Evolutionary conservation across 2,329 filamentous ascomycete genomes (phyloP), one percentile per base, ranked within the genome.

Genomic region (Dryadomyces quercus-mongolicae): DNA sequence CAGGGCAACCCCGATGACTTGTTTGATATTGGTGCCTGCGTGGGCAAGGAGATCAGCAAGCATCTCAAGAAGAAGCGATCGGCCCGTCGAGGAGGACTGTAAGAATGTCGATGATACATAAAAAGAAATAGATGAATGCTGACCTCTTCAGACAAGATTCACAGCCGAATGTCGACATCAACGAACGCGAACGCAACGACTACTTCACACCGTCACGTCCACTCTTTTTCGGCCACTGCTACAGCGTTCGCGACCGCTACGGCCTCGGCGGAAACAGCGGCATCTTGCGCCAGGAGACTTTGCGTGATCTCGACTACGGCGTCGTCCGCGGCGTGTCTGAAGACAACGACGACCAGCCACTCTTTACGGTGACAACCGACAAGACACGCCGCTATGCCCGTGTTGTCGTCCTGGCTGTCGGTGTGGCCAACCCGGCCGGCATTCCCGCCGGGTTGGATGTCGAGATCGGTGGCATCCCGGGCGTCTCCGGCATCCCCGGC

Each of bases 41-140:
- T 90, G 0, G 87, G 88, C 0, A 88, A 85, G 62, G 86, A 90
- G 62, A 67, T 90, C 55, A 90, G 85, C 70, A 92, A 92, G 69
- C 85, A 92, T 66, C 77, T 80, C 55, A 85, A 84, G 71, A 89
- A 88, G 73, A 80, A 81, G 65, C 69, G 67, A 4, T 44, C 49
- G 12, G 53, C 51, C 2, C 52, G 55, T 13, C 53, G 56, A 4
- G 51, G 53, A 10, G 57, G 57, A 2, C 12, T 58, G 73, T 74
- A 57, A 68, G 67, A n/a, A n/a, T n/a, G n/a, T n/a, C 61, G 22
- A 21, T 3, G 16, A 45, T 9, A 20, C 10, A 45, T 3, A 10
- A 10, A 45, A 10, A 45, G 20, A n/a, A 45, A 20, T 3, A n/a
- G 25, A 31, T 5, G 25, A 31, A 31, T 7, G 18, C 43, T 20